These are phyloP conservation scores for Canavalia gladiata DNA, from an alignment of 306 rosid species.

Conservation along the genomic window DNA sequence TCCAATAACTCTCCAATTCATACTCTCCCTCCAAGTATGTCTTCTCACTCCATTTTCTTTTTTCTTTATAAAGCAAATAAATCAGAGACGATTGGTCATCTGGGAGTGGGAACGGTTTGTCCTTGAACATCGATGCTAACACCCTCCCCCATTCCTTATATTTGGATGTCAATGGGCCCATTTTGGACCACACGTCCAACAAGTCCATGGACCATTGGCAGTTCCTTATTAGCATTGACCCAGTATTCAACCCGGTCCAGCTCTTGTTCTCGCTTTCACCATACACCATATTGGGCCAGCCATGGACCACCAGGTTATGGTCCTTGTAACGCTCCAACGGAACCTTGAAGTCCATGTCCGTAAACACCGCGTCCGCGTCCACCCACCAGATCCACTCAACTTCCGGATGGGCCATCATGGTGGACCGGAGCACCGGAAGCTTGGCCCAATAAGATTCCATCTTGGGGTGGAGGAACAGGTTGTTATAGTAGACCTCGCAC, in stretches of 20 bases:
- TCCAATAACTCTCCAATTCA: slow-evolving; percentile 55
- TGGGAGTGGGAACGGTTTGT: slow-evolving; percentile 44
- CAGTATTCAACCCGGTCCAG: slow-evolving; percentile 60
- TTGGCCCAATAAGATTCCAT: slow-evolving; percentile 71
- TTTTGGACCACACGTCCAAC: slow-evolving; percentile 55
- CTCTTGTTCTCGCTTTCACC: slow-evolving; percentile 43
- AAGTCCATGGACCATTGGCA: slow-evolving; percentile 68
- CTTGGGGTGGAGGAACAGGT: slow-evolving; percentile 52
- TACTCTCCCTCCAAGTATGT: slow-evolving; percentile 50
- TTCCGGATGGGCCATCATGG: slow-evolving; percentile 63
- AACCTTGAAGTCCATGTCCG: slow-evolving; percentile 60
- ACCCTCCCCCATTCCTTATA: slow-evolving; percentile 55
- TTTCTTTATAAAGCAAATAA: slow-evolving; percentile 36
- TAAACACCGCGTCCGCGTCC: slow-evolving; percentile 57
- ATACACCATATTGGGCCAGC: slow-evolving; percentile 57
- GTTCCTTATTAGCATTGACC: slow-evolving; percentile 48
- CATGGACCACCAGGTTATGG: slow-evolving; percentile 57
- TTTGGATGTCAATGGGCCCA: slow-evolving; percentile 49
- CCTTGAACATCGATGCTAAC: slow-evolving; percentile 35
- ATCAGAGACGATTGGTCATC: slow-evolving; percentile 60
- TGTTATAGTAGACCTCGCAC: slow-evolving; percentile 57
- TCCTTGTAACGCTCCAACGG: slow-evolving; percentile 49
- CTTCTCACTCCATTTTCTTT: slow-evolving; percentile 49
- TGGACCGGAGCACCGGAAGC: slow-evolving; percentile 45
- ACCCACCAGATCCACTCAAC: slow-evolving; percentile 70